A percentile compares a stretch with the other conserved stretches of the same genome.
phyloP scores from a whole-genome alignment of 164 flowering plant species.

The Dillenia suffruticosa region DNA sequence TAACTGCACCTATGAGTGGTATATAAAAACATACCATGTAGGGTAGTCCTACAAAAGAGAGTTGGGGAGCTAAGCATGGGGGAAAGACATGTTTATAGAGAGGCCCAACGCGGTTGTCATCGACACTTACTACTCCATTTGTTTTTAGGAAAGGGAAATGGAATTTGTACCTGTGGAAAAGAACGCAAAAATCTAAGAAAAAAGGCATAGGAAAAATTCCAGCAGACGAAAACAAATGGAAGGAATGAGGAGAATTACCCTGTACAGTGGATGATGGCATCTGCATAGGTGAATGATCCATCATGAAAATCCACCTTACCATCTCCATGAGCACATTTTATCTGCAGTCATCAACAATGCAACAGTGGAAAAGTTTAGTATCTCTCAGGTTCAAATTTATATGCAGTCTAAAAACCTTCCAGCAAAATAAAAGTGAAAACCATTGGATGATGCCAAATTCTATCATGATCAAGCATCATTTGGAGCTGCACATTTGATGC shows the following conservation, averaged over 20 bases:
- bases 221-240: too few relatives aligned
- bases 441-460: slow-evolving; percentile 26
- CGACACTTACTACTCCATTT: slow-evolving; percentile 32
- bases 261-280: slow-evolving; percentile 38
- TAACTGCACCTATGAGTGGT: background rate
- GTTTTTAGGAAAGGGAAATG: slow-evolving; percentile 37
- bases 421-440: slow-evolving; percentile 5
- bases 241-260: slow-evolving; percentile 15
- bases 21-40: slow-evolving; percentile 13
- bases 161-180: slow-evolving; percentile 25
- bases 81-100: slow-evolving; percentile 48
- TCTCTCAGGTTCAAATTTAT: too few relatives aligned
- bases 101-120: slow-evolving; percentile 46
- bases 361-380: too few relatives aligned
- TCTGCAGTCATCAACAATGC: slow-evolving; percentile 13
- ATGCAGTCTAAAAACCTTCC: too few relatives aligned
- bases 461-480: slow-evolving; percentile 6
- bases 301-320: slow-evolving; percentile 34
- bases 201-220: background rate
- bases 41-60: slow-evolving; percentile 44
- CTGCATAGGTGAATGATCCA: slow-evolving; percentile 27
- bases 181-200: background rate
- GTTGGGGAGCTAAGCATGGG: slow-evolving; percentile 35
- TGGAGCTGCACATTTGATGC: slow-evolving; percentile 11
- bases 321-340: slow-evolving; percentile 23